Base-by-base conservation (phyloP, 2,329 filamentous ascomycete species). In the Fusarium avenaceum region DNA sequence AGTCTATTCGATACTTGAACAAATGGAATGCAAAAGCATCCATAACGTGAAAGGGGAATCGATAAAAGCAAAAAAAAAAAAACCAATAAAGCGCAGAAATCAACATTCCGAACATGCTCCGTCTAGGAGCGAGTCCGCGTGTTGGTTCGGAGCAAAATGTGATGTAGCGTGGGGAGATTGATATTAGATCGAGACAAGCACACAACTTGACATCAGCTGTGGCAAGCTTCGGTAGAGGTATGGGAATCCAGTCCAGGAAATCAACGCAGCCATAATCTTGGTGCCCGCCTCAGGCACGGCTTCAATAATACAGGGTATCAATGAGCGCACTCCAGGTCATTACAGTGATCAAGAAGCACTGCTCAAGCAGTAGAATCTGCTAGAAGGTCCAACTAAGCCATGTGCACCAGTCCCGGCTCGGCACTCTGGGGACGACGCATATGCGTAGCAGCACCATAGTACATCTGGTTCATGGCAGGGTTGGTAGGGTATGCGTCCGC, bases 371-470 rank as follows among this genome's bases (percentile, higher is more conserved):
- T 52, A 50, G n/a, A 49, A 50, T 40, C 52, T 61, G 55, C 49
- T 43, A 68, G 46, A 50, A 66, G 35, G 67, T 63, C 63, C 63
- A 59, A 68, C 75, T 77, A 80, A 62, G 77, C 76, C 79, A 81
- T 80, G 64, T 80, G 79, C 49, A 81, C 80, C 67, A 81, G 71
- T 57, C 79, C 78, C 19, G 90, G 89, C 76, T 96, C 91, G 4
- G 92, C 88, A 83, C 92, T 93, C 71, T 91, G 90, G 6, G 91
- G 90, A 61, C 92, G 86, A 57, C 92, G 88, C 70, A 93, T 89
- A 60, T 88, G 77, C 10, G 77, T 86, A 7, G 87, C 85, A 65
- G 88, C 88, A 35, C 86, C 84, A 71, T 94, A 94, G 77, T 94
- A 95, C 82, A 93, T 88, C 72, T 91, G 88, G 33, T 85, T 86